phyloP scores from a whole-genome alignment of 2,329 filamentous ascomycete species.

The Aspergillus flavus region DNA sequence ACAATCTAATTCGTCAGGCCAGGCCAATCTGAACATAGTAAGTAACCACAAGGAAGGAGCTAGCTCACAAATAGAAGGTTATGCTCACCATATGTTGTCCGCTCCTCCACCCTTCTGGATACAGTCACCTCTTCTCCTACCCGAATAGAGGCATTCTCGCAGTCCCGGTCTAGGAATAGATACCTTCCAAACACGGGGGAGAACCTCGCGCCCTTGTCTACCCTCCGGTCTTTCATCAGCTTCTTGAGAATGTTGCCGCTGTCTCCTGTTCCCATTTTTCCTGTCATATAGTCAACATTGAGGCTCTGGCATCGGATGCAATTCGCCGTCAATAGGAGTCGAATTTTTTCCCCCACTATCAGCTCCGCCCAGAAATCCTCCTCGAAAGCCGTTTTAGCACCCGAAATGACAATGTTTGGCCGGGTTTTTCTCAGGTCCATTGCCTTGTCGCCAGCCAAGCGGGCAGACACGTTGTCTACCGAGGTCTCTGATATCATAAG shows the following conservation, averaged over 20 bases:
- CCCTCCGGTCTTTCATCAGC: constrained; percentile 69
- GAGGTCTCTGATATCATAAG: constrained; percentile 72
- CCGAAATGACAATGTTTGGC: constrained; percentile 71
- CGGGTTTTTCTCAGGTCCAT: constrained; percentile 72
- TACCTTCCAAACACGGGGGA: constrained; percentile 74
- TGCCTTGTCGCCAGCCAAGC: constrained; percentile 52
- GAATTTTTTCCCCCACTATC: constrained; percentile 40
- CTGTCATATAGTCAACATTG: constrained; percentile 72
- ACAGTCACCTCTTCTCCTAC: constrained; percentile 62
- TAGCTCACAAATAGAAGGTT: neutral
- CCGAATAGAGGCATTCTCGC: constrained; percentile 43
- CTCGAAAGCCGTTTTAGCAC: constrained; percentile 59
- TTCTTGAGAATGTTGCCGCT: constrained; percentile 67
- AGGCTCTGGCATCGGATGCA: constrained; percentile 70
- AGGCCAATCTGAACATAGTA: constrained; percentile 16
- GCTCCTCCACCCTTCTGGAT: constrained; percentile 52
- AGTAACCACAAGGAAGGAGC: neutral
- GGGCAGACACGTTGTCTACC: constrained; percentile 64
- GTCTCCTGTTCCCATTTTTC: constrained; percentile 59
- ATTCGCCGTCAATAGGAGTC: constrained; percentile 66
- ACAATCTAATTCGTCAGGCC: constrained; percentile 22
- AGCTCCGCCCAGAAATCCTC: constrained; percentile 75
- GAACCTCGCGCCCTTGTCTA: constrained; percentile 69
- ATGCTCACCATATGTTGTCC: constrained; percentile 58
- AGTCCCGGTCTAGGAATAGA: constrained; percentile 57